Conservation (phyloP, 495 filamentous ascomycete species). For the Friedmanniomyces simplex region DNA sequence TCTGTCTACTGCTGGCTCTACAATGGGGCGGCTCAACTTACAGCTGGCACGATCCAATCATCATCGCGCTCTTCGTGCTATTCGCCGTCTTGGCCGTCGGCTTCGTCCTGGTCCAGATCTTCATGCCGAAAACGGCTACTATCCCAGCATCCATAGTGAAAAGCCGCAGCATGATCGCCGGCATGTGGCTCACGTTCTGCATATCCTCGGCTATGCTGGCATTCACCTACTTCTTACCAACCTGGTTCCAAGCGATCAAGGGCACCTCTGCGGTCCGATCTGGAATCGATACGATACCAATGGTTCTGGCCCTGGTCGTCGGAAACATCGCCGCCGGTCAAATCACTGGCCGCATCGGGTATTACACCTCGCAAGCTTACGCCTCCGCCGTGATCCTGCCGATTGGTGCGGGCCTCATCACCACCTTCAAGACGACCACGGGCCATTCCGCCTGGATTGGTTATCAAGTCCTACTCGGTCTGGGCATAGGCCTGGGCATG, state of each 20-base stretch:
- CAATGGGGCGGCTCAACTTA: slow-evolving; percentile 77
- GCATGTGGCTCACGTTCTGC: slow-evolving; percentile 52
- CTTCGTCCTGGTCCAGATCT: slow-evolving; percentile 57
- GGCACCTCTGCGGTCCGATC: slow-evolving; percentile 54
- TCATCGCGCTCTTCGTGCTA: slow-evolving; percentile 62
- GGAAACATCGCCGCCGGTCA: slow-evolving; percentile 51
- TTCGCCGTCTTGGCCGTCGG: slow-evolving; percentile 52
- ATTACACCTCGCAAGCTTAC: slow-evolving; percentile 70
- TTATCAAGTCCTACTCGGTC: slow-evolving; percentile 60
- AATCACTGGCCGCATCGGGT: slow-evolving; percentile 50
- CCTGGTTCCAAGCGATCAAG: slow-evolving; percentile 86
- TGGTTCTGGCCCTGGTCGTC: slow-evolving; percentile 44
- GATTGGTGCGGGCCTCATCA: slow-evolving; percentile 61
- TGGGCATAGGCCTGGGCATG: slow-evolving; percentile 58
- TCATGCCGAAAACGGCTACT: slow-evolving; percentile 62
- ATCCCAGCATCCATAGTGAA: slow-evolving; percentile 62
- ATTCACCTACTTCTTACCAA: slow-evolving; percentile 49
- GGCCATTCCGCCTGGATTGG: slow-evolving; percentile 59
- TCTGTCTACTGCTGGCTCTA: slow-evolving; percentile 65
- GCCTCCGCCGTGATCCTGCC: slow-evolving; percentile 46
- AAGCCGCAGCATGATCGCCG: slow-evolving; percentile 55
- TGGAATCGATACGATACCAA: slow-evolving; percentile 67
- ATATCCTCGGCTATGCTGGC: slow-evolving; percentile 23
- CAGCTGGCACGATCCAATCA: slow-evolving; percentile 52
- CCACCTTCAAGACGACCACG: slow-evolving; percentile 49